A percentile compares a stretch with the other conserved stretches of the same genome.
phyloP scores from a whole-genome alignment of 148 eudicot species.

The Hydrangea macrophylla region DNA sequence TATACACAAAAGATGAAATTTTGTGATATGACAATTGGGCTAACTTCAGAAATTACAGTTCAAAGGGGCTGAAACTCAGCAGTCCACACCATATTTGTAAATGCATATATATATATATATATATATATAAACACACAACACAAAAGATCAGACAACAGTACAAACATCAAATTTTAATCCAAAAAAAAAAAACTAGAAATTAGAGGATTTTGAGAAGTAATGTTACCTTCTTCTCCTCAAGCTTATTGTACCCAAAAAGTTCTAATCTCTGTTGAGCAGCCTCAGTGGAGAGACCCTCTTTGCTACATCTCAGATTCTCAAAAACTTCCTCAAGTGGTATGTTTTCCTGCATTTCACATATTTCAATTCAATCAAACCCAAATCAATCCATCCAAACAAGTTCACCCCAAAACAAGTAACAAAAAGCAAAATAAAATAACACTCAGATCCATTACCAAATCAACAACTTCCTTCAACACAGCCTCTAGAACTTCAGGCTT shows the following conservation, averaged over 20 bases:
- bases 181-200: neutral
- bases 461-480: slow-evolving; percentile 91
- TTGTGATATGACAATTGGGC: neutral
- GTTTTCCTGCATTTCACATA: slow-evolving; percentile 68
- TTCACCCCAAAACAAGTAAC: slow-evolving; percentile 10
- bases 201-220: neutral
- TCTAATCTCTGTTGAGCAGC: slow-evolving; percentile 84
- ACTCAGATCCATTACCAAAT: slow-evolving; percentile 90
- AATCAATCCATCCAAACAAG: slow-evolving; percentile 6
- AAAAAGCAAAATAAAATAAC: slow-evolving; percentile 15
- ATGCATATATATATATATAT: no score
- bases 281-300: slow-evolving; percentile 70
- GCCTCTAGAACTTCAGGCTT: slow-evolving; percentile 90
- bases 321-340: slow-evolving; percentile 96
- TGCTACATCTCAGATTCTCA: slow-evolving; percentile 94
- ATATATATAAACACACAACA: neutral
- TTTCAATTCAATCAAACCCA: slow-evolving; percentile 15
- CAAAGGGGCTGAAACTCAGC: neutral
- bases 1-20: slow-evolving; percentile 23
- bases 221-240: slow-evolving; percentile 89
- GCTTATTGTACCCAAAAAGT: slow-evolving; percentile 94
- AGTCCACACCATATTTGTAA: neutral
- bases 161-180: neutral
- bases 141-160: neutral
- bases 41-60: slow-evolving; percentile 8